These are phyloP conservation scores for Alternaria brassicicola DNA, from an alignment of 2,329 filamentous ascomycete genomes.

Conservation along the genomic window DNA sequence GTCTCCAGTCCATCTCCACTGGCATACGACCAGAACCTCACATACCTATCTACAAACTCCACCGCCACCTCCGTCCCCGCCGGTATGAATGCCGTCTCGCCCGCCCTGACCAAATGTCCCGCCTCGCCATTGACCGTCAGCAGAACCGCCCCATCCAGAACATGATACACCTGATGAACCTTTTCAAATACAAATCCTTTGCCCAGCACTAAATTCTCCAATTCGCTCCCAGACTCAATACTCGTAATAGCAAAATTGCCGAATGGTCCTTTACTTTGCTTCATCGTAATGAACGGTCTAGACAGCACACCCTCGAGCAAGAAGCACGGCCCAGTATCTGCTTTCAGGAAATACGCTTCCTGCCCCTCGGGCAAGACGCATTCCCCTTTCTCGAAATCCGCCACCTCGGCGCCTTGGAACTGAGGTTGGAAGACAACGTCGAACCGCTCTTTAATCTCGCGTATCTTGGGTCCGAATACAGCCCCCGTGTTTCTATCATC, in stretches of 20 bases:
- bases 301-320: conserved; percentile 23
- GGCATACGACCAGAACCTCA: conserved; percentile 27
- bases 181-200: conserved; percentile 18
- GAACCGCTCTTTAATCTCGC: conserved; percentile 27
- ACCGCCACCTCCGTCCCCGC: conserved; percentile 21
- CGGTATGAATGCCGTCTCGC: conserved; percentile 26
- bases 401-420: conserved; percentile 18
- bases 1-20: conserved; percentile 27
- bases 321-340: conserved; percentile 25
- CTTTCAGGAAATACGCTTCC: conserved; percentile 25
- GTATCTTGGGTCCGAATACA: conserved; percentile 21
- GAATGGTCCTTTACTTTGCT: conserved; percentile 14
- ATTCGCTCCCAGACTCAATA: conserved; percentile 25
- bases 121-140: conserved; percentile 12
- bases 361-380: conserved; percentile 11
- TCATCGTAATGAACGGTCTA: conserved; percentile 24
- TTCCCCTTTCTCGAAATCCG: conserved; percentile 14
- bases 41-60: conserved; percentile 24
- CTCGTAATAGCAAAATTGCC: conserved; percentile 28
- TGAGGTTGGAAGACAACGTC: conserved; percentile 25
- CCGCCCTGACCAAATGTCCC: conserved; percentile 20
- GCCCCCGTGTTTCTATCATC: conserved; percentile 18
- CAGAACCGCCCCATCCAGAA: conserved; percentile 23
- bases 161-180: conserved; percentile 24
- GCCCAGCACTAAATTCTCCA: conserved; percentile 14